Evolutionary conservation across 768 basidiomycete genomes (phyloP).

Genomic region (Dentipellis sp.): DNA sequence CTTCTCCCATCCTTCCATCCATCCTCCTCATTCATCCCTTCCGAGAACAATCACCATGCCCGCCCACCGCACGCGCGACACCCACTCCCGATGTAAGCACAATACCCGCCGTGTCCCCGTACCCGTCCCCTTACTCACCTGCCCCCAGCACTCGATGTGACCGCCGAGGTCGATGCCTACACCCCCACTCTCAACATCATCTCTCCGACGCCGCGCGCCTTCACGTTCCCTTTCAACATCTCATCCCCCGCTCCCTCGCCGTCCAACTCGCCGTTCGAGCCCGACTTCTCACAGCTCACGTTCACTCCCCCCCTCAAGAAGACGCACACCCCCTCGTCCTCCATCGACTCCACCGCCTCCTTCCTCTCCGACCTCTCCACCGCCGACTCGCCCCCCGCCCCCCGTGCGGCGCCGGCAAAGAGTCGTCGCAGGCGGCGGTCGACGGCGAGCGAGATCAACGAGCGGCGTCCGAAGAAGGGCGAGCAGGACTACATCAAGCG

Average conservation of each 20-base stretch:
- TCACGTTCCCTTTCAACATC: conserved; percentile 43
- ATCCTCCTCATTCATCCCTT: conserved; percentile 2
- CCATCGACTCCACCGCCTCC: conserved; percentile 30
- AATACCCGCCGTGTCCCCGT: background rate
- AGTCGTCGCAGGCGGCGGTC: conserved; percentile 25
- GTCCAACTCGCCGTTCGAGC: conserved; percentile 65
- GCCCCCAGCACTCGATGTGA: conserved; percentile 61
- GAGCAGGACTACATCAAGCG: conserved; percentile 81
- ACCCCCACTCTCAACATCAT: conserved; percentile 47
- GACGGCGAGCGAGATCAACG: conserved; percentile 24
- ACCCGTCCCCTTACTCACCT: conserved; percentile 10
- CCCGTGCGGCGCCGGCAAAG: conserved; percentile 11
- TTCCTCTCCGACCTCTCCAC: conserved; percentile 23
- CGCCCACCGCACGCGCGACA: conserved; percentile 72
- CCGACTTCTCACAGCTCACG: conserved; percentile 42
- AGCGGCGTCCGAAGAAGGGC: conserved; percentile 44
- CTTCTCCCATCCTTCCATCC: conserved; percentile 9
- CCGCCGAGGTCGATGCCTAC: conserved; percentile 45
- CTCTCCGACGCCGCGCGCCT: conserved; percentile 64
- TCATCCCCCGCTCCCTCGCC: conserved; percentile 46
- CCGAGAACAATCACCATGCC: conserved; percentile 50
- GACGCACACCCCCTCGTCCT: conserved; percentile 33
- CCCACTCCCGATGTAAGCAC: conserved; percentile 40
- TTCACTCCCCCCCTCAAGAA: conserved; percentile 34
- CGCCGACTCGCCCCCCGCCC: conserved; percentile 17